phyloP scores from a whole-genome alignment of 2,329 filamentous ascomycete genomes.

The Calonectria leucothoes region DNA sequence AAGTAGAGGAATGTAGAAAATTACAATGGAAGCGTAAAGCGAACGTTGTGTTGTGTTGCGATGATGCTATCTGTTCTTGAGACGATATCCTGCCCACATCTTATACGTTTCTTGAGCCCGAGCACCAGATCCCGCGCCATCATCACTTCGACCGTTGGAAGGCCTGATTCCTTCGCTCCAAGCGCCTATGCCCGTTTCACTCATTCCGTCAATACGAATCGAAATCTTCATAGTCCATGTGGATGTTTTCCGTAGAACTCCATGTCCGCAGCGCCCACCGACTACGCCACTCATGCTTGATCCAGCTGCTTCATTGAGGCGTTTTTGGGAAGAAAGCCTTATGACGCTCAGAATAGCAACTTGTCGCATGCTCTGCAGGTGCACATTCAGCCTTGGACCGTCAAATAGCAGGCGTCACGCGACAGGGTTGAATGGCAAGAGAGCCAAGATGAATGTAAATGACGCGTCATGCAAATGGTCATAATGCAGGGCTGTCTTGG shows the following conservation, averaged over 20 bases:
- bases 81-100: too few species aligned
- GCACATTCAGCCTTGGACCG: neutral
- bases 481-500: neutral
- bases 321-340: neutral
- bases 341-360: conserved; percentile 34
- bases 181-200: neutral
- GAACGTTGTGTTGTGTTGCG: neutral
- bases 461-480: neutral
- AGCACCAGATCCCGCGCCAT: neutral
- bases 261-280: too few species aligned
- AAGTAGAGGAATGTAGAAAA: neutral
- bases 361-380: conserved; percentile 29
- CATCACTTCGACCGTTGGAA: neutral
- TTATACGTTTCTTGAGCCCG: neutral
- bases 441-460: neutral
- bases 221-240: neutral
- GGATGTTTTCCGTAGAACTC: neutral
- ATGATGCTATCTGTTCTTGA: neutral
- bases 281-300: neutral
- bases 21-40: neutral
- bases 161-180: neutral
- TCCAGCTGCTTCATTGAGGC: conserved; percentile 16
- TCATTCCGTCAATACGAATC: neutral
- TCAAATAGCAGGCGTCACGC: neutral
- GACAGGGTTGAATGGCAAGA: neutral